Percentiles rank a stretch among this genome's conserved stretches.
Conservation (phyloP, 768 basidiomycete genomes). For the Rhodotorula sphaerocarpa region DNA sequence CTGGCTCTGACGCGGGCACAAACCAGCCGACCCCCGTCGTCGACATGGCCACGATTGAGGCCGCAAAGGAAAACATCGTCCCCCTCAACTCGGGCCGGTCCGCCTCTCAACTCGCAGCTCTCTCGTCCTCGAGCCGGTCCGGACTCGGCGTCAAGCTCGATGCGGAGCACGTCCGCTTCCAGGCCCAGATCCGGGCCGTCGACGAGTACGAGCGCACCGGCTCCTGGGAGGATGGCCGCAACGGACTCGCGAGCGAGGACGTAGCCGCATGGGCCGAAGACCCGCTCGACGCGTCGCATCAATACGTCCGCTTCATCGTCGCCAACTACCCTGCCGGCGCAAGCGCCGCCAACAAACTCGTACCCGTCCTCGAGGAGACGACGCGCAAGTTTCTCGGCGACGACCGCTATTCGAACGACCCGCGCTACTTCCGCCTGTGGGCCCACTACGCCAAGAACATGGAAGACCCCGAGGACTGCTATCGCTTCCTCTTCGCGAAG, state of each 20-base stretch:
- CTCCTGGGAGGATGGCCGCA: slow-evolving; percentile 58
- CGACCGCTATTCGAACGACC: slow-evolving; percentile 66
- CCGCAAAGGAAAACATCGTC: slow-evolving; percentile 50
- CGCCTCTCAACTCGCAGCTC: slow-evolving; percentile 46
- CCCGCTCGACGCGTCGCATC: slow-evolving; percentile 72
- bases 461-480: slow-evolving; percentile 65
- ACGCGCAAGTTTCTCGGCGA: slow-evolving; percentile 75
- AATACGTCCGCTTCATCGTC: slow-evolving; percentile 82
- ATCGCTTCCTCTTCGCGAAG: slow-evolving; percentile 77
- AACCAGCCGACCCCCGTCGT: slow-evolving; percentile 34
- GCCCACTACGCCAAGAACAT: slow-evolving; percentile 72
- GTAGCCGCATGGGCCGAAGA: slow-evolving; percentile 51
- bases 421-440: slow-evolving; percentile 89
- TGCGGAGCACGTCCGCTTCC: slow-evolving; percentile 44
- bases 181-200: slow-evolving; percentile 43
- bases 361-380: slow-evolving; percentile 73
- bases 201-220: slow-evolving; percentile 52
- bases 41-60: slow-evolving; percentile 47
- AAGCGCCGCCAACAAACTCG: slow-evolving; percentile 61
- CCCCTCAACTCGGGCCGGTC: slow-evolving; percentile 47
- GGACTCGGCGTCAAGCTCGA: slow-evolving; percentile 55
- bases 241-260: slow-evolving; percentile 7
- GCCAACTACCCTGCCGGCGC: slow-evolving; percentile 72
- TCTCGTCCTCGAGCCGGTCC: slow-evolving; percentile 50
- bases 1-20: too few relatives aligned